Conservation (phyloP, 2,329 filamentous ascomycete species). For the Scedosporium apiospermum region DNA sequence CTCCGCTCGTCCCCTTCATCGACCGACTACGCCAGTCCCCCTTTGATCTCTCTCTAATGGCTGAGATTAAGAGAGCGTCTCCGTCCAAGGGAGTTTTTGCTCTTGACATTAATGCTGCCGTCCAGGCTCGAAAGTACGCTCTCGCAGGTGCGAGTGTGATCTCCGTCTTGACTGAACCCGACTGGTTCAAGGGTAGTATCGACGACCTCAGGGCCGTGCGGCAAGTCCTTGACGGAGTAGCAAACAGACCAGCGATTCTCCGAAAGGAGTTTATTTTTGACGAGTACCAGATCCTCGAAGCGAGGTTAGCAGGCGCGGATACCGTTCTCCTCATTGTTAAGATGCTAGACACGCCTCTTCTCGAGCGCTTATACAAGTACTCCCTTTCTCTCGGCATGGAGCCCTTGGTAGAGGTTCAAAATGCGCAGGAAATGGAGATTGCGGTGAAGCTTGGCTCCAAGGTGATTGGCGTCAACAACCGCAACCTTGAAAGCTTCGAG, state of each 20-base stretch:
- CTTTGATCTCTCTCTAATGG: conserved; percentile 87
- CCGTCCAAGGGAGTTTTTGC: conserved; percentile 95
- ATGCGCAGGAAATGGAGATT: conserved; percentile 79
- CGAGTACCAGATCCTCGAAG: conserved; percentile 95
- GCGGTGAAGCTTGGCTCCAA: conserved; percentile 80
- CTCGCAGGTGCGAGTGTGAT: conserved; percentile 93
- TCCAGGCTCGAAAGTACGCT: conserved; percentile 85
- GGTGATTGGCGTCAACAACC: conserved; percentile 95
- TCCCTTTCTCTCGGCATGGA: conserved; percentile 91
- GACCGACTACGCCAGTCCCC: conserved; percentile 71
- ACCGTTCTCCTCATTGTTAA: conserved; percentile 95
- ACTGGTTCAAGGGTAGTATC: conserved; percentile 98
- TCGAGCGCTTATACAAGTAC: conserved; percentile 77
- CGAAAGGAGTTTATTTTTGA: conserved; percentile 98
- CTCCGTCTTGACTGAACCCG: conserved; percentile 94
- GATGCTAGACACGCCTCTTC: conserved; percentile 62
- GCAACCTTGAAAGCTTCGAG: conserved; percentile 92
- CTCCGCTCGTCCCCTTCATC: conserved; percentile 73
- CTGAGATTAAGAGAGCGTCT: conserved; percentile 93
- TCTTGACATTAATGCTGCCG: conserved; percentile 74
- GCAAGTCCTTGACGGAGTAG: conserved; percentile 81
- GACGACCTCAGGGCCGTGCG: conserved; percentile 84
- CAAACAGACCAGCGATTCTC: conserved; percentile 82
- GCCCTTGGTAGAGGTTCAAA: conserved; percentile 94
- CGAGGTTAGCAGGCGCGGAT: conserved; percentile 83